A percentile compares a stretch with the other conserved stretches of the same genome.
Conservation (phyloP, 768 basidiomycete species). For the Kwoniella shandongensis region DNA sequence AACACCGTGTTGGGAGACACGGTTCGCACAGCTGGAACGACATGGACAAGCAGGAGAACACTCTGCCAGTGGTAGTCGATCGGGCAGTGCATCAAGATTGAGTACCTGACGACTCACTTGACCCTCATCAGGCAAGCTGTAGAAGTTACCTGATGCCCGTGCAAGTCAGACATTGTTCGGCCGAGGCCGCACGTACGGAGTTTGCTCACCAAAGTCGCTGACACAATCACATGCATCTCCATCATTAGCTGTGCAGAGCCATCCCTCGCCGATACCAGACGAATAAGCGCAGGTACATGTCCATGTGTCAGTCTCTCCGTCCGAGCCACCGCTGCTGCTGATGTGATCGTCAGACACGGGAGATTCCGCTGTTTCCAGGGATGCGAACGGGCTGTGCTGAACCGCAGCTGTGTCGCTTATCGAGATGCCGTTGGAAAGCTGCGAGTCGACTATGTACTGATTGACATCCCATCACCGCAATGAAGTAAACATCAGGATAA, state of each 20-base stretch:
- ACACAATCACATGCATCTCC: constrained; percentile 41
- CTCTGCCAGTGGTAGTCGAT: constrained; percentile 49
- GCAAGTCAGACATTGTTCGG: too few relatives aligned
- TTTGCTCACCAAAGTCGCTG: constrained; percentile 32
- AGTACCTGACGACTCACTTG: constrained; percentile 13
- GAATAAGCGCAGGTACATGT: constrained; percentile 3
- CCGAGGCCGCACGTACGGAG: too few relatives aligned
- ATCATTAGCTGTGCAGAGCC: constrained; percentile 23
- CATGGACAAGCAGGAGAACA: constrained; percentile 47
- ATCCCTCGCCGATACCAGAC: neutral
- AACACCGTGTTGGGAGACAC: constrained; percentile 43
- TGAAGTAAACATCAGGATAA: neutral
- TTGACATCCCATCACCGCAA: neutral
- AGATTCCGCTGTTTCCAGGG: neutral
- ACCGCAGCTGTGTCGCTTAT: neutral
- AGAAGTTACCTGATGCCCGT: constrained; percentile 43
- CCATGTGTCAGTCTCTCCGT: neutral
- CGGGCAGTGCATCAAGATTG: constrained; percentile 45
- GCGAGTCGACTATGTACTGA: constrained; percentile 36
- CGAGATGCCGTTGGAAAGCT: constrained; percentile 21
- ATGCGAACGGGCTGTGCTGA: neutral
- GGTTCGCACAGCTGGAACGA: constrained; percentile 30
- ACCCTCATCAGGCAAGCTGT: constrained; percentile 3
- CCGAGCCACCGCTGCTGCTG: neutral
- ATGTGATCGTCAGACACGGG: too few relatives aligned